Evolutionary conservation across 2,329 filamentous ascomycete species (phyloP), one percentile per base, ranked within the genome.

Genomic region (Fusarium sublunatum): DNA sequence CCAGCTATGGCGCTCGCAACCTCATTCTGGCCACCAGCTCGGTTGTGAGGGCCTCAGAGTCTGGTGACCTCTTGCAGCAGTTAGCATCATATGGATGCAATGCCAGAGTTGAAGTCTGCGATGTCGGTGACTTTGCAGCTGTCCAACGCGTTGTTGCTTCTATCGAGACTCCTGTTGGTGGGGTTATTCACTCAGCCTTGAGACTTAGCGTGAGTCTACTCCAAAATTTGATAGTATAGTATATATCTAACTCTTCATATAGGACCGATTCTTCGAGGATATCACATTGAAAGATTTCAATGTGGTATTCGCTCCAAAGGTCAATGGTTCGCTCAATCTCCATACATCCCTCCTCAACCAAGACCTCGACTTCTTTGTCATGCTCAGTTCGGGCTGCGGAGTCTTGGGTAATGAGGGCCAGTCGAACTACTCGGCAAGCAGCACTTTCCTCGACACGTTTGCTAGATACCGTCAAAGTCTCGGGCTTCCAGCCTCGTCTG

Each of bases 381-480:
- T 68, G 65, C 65, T 68, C 24, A 68, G 65, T 44, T 68, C 65
- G 8, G 65, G 65, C 5, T 68, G 65, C 15, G 65, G 65, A 12
- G 53, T 68, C 9, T 38, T 68, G 10, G 65, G 65, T 8, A 68
- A 68, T 3, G 65, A 68, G 24, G 65, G 65, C 3, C 65, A 68
- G 19, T 68, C 65, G 0, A 68, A 68, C 12, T 68, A 68, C 38
- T 45, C 65, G 1, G 65, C 65, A 41, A 68, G 65, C 7, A 68
- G 65, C 46, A 68, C 65, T 11, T 68, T 68, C 54, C 62, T 68
- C 3, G 65, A 68, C 38, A 67, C 65, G 3, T 68, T 68, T 44
- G 65, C 65, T 3, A 39, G 65, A 26, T 67, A 68, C 28, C 65
- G 65, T 34, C 65, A 68, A 32, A 52, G 46, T 1, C 65, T 68